phyloP scores from a whole-genome alignment of 805 yeast species.

The Lipomyces yamanashiensis region DNA sequence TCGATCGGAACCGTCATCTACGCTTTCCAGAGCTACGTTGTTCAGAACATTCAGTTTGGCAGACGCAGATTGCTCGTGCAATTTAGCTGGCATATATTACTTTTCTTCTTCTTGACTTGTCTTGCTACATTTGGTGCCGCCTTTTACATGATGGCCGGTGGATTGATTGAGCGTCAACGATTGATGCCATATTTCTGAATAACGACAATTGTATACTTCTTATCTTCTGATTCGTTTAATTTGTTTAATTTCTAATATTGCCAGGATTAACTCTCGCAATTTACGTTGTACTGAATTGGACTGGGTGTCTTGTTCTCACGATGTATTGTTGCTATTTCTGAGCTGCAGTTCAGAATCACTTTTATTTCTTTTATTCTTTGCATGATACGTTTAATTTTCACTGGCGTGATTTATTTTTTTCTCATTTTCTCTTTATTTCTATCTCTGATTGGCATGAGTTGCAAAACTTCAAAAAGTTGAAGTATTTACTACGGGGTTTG shows the following conservation, averaged over 20 bases:
- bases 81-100: conserved; percentile 28
- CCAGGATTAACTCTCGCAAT: too few species aligned
- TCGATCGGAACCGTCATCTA: conserved; percentile 25
- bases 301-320: too few species aligned
- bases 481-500: too few species aligned
- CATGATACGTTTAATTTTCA: too few species aligned
- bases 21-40: conserved; percentile 27
- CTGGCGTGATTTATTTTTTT: too few species aligned
- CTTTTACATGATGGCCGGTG: conserved; percentile 35
- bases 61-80: conserved; percentile 30
- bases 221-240: neutral
- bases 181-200: neutral
- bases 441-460: too few species aligned
- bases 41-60: conserved; percentile 26
- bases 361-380: too few species aligned
- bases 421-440: too few species aligned
- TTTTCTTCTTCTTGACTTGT: conserved; percentile 24
- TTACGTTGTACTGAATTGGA: too few species aligned
- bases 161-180: conserved; percentile 20
- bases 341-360: too few species aligned
- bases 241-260: neutral
- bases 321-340: too few species aligned
- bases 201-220: neutral
- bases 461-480: too few species aligned
- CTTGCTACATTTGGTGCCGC: conserved; percentile 25